Evolutionary conservation across 2,329 filamentous ascomycete species (phyloP).

Genomic region (Davidsoniella australis): DNA sequence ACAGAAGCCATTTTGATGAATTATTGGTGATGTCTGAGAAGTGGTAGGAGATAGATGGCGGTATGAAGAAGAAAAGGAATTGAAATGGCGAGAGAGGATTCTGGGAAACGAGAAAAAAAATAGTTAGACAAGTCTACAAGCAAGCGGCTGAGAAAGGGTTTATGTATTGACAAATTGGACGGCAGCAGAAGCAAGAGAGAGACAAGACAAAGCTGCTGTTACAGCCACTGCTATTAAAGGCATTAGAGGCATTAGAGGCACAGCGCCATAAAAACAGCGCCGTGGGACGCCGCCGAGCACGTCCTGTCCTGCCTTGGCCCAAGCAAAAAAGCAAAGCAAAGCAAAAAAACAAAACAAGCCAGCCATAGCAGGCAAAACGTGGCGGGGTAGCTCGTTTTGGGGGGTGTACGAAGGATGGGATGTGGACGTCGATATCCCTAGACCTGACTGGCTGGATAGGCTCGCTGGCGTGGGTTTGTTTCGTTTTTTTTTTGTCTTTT

Average conservation of each 20-base stretch:
- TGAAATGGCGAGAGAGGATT: conserved; percentile 8
- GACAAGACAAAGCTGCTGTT: not conserved
- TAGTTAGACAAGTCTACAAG: conserved; percentile 2
- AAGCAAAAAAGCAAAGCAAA: no score
- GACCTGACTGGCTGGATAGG: no score
- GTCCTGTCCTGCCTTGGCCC: no score
- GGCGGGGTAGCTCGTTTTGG: conserved; percentile 2
- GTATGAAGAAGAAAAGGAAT: conserved; percentile 12
- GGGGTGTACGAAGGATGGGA: not conserved
- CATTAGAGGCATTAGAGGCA: not conserved
- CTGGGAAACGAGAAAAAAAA: conserved; percentile 5
- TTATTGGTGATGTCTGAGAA: conserved; percentile 1
- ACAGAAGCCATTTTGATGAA: conserved; percentile 39
- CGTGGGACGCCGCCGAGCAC: no score
- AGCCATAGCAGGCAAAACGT: conserved; percentile 2
- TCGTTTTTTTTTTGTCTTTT: not conserved
- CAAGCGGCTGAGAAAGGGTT: conserved; percentile 7
- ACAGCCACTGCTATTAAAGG: not conserved
- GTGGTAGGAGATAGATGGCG: conserved; percentile 11
- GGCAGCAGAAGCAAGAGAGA: not conserved
- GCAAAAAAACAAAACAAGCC: not conserved
- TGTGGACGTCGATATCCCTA: not conserved
- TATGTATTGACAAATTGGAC: conserved; percentile 2
- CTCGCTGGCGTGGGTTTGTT: not conserved
- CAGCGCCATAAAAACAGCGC: not conserved